These are phyloP conservation scores for Cladophialophora yegresii DNA, from an alignment of 2,329 filamentous ascomycete species.

Conservation along the genomic window DNA sequence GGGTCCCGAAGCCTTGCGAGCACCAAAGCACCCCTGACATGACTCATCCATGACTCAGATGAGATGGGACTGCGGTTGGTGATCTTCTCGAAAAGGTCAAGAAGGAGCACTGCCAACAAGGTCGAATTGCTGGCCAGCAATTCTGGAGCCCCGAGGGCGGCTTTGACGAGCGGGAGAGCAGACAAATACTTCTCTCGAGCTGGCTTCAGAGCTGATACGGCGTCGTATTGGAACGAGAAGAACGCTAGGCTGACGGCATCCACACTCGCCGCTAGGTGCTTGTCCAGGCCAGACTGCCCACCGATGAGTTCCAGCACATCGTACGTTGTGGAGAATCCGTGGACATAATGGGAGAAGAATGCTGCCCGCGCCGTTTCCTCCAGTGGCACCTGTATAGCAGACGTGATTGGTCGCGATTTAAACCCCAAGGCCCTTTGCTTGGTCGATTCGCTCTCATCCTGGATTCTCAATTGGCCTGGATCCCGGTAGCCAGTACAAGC, in stretches of 20 bases:
- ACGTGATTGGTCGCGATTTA: not conserved
- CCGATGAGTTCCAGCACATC: slow-evolving; percentile 28
- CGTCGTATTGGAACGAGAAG: slow-evolving; percentile 32
- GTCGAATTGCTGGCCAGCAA: slow-evolving; percentile 40
- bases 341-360: slow-evolving; percentile 33
- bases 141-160: slow-evolving; percentile 39
- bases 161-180: slow-evolving; percentile 42
- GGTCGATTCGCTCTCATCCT: slow-evolving; percentile 37
- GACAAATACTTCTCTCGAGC: slow-evolving; percentile 32
- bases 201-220: slow-evolving; percentile 13
- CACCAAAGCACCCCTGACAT: slow-evolving; percentile 43
- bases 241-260: slow-evolving; percentile 38
- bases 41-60: slow-evolving; percentile 43
- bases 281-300: slow-evolving; percentile 23
- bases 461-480: slow-evolving; percentile 38
- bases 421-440: slow-evolving; percentile 16
- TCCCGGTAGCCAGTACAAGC: slow-evolving; percentile 41
- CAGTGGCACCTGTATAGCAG: slow-evolving; percentile 19
- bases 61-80: slow-evolving; percentile 24
- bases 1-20: slow-evolving; percentile 41
- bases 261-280: slow-evolving; percentile 36
- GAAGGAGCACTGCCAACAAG: slow-evolving; percentile 42
- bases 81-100: slow-evolving; percentile 43
- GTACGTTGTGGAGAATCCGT: slow-evolving; percentile 32
- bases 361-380: slow-evolving; percentile 33